phyloP scores from a whole-genome alignment of 2,329 filamentous ascomycete species.

The Aspergillus sclerotialis region DNA sequence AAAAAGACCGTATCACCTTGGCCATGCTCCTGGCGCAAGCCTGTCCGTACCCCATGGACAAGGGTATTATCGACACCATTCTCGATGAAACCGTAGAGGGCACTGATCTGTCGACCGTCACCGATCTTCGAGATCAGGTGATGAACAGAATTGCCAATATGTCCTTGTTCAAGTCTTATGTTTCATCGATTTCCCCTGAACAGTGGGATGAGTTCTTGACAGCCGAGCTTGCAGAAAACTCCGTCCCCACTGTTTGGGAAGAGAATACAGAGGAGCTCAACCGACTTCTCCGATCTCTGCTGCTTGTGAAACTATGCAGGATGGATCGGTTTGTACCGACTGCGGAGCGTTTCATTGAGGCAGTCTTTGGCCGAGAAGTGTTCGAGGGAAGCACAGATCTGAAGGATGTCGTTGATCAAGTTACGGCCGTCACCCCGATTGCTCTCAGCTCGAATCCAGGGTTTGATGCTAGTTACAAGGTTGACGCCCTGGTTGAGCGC shows the following conservation, averaged over 20 bases:
- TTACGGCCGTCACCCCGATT: conserved; percentile 76
- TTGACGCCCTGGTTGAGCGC: conserved; percentile 86
- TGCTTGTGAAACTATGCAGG: conserved; percentile 90
- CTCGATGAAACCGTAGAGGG: conserved; percentile 71
- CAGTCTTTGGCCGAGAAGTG: conserved; percentile 76
- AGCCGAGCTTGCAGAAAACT: conserved; percentile 80
- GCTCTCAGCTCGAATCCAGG: conserved; percentile 90
- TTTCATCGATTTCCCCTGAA: conserved; percentile 55
- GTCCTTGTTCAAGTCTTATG: conserved; percentile 62
- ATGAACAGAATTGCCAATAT: conserved; percentile 64
- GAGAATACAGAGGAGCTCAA: conserved; percentile 59
- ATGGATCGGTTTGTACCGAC: conserved; percentile 91
- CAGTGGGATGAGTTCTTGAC: conserved; percentile 77
- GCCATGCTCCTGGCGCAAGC: conserved; percentile 94
- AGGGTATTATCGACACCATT: conserved; percentile 75
- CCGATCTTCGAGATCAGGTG: conserved; percentile 58
- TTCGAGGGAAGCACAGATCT: conserved; percentile 83
- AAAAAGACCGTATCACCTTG: conserved; percentile 89
- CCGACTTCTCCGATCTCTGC: conserved; percentile 70
- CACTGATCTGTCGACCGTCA: conserved; percentile 67
- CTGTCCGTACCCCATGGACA: conserved; percentile 94
- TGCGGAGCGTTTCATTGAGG: conserved; percentile 80
- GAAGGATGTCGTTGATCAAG: conserved; percentile 74
- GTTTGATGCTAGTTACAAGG: conserved; percentile 98
- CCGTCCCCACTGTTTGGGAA: conserved; percentile 70